Evolutionary conservation across 108 stramenopile species (phyloP), one percentile per base, ranked within the genome.

Genomic region (Seminavis robusta): DNA sequence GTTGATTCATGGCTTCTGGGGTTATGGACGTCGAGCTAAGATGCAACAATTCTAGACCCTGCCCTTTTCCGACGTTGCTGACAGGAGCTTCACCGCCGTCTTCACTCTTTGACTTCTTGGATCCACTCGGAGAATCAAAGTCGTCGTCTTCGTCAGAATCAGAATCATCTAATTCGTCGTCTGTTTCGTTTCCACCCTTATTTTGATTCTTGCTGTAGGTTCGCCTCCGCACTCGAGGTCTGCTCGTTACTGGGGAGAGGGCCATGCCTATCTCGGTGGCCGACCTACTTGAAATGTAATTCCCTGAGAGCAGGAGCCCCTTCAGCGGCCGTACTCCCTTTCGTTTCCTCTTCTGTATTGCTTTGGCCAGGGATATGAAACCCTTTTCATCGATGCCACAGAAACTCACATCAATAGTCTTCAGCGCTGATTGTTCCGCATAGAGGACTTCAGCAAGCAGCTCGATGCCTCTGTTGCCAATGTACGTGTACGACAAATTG

Each of bases 401-500:
- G 62, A 92, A 92, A 38, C 86, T 81, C 23, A 92, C 48, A 55
- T 92, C 90, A 9, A 92, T 63, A 17, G 84, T 80, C 48, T 78
- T 83, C 43, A 92, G 65, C 20, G 46, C 17, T 4, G 80, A 54
- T 21, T 60, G 66, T 28, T 80, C 72, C 37, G 58, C 58, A 33
- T 61, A 68, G 7, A 92, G 41, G 16, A 84, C 65, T 47, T 86
- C 76, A 36, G 71, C 67, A 25, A 88, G 60, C 16, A 77, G 45
- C 27, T 92, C 90, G 43, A 92, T 67, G 23, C 86, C 73, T 23
- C 54, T 27, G 47, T 86, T 79, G 16, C 90, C 90, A 50, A 92
- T 78, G 33, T 86, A 72, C 4, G 90, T 85, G 51, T 74, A 88
- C 5, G 90, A 92, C 1, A 92, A 54, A 55, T 86, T 88, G 25